Evolutionary conservation across 1,284 basidiomycete species (phyloP), one percentile per base, ranked within the genome.

Genomic region (Lignosus rhinocerotis): DNA sequence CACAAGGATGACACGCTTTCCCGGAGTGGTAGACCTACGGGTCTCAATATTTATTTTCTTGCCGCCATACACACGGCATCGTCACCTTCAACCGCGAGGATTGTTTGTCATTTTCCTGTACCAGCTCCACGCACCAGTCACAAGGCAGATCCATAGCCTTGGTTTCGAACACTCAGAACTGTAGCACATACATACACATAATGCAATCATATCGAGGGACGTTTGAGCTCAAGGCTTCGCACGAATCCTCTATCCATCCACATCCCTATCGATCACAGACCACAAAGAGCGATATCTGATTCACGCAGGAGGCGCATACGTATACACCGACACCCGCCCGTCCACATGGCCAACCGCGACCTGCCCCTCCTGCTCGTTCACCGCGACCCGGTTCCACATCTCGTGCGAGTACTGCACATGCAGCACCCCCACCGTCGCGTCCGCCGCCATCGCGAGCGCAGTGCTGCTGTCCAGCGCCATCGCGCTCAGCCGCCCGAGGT

Each of bases 351-450:
- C 86, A 42, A 87, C 64, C 2, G 80, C 85, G 46, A 89, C 78
- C 44, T 75, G 75, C 14, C 87, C 87, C 47, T 83, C 79, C 21
- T 80, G 76, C 61, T 90, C 87, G 55, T 84, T 78, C 55, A 88
- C 67, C 12, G 81, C 83, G 44, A 88, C 52, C 30, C 73, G 70
- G 25, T 73, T 75, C 86, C 86, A 88, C 21, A 69, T 68, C 51
- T 84, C 83, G 11, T 59, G 59, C 42, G 73, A 69, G 56, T 77
- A 77, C 45, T 73, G 76, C 39, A 77, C 68, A 31, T 63, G 59
- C 68, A 84, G 83, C 14, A 84, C 76, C 52, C 77, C 79, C 46
- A 77, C 73, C 17, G 19, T 21, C 32, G 44, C 25, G 4, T 51
- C 73, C 51, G 65, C 51, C 32, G 33, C 19, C 25, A 61, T 48